Base-by-base conservation (phyloP, 1,139 yeast species). In the Candida tropicalis region DNA sequence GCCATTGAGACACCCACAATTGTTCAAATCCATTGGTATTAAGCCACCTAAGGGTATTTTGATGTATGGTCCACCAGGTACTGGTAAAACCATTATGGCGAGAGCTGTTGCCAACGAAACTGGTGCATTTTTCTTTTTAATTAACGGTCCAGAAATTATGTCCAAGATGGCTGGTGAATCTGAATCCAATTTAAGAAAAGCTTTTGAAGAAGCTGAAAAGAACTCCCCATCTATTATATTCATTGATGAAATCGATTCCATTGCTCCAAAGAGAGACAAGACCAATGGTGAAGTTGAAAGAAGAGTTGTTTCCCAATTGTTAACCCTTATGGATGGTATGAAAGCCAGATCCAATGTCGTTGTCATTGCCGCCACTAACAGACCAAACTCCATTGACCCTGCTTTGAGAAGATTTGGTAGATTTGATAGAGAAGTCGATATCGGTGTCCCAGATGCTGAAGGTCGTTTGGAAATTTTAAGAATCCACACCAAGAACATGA, bases 131-230 rank as follows among this genome's bases (percentile, higher is more conserved):
- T 93, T 93, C 81, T 93, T 93, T 67, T 79, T 93, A 62, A 93
- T 93, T 65, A 93, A 93, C 65, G 99, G 99, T 68, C 99, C 99
- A n/a, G 99, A 93, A 72, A 95, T 93, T 63, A 93, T 93, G 99
- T 90, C 98, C 45, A 93, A 93, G 73, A 93, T 93, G 99, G 99
- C 99, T 38, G 99, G 99, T 75, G 99, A 93, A 71, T 89, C 97
- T 17, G 99, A 93, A 73, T 87, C 96, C 35, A 93, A 93, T 62
- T 77, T 93, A 67, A 84, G 99, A 75, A 91, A 91, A 73, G 99
- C 99, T 4, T 93, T 93, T 59, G 99, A 93, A 70, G 99, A 93
- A 72, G 99, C 99, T 41, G 99, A 93, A 73, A 93, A 93, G 76
- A 90, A 95, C 66, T 93, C 98, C 13, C 99, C 99, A 23, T 82